phyloP scores from a whole-genome alignment of 805 yeast genomes.

The Wickerhamiella dianesei region DNA sequence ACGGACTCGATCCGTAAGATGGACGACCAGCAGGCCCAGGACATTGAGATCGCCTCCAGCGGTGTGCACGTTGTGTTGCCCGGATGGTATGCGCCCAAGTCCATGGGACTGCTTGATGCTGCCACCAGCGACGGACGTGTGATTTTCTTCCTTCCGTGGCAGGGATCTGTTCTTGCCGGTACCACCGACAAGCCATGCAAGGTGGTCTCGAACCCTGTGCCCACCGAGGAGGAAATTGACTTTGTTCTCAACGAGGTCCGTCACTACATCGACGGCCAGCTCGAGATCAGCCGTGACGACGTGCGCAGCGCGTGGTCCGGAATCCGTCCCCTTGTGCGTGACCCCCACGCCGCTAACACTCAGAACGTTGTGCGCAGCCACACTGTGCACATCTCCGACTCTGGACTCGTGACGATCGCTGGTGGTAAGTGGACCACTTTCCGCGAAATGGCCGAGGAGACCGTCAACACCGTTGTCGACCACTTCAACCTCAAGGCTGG shows the following conservation, averaged over 20 bases:
- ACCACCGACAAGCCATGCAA: slow-evolving; percentile 76
- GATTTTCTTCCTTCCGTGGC: slow-evolving; percentile 96
- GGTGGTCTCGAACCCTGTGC: slow-evolving; percentile 44
- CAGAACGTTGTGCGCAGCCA: slow-evolving; percentile 89
- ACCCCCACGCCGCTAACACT: slow-evolving; percentile 47
- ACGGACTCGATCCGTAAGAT: slow-evolving; percentile 73
- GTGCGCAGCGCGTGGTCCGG: slow-evolving; percentile 96
- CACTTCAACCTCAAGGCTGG: slow-evolving; percentile 22
- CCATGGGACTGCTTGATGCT: slow-evolving; percentile 82
- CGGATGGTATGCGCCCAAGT: slow-evolving; percentile 77
- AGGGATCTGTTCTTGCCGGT: slow-evolving; percentile 90
- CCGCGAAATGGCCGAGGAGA: slow-evolving; percentile 95
- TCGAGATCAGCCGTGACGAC: slow-evolving; percentile 80
- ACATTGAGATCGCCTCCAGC: slow-evolving; percentile 84
- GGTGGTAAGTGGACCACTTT: slow-evolving; percentile 99
- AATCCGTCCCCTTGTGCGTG: slow-evolving; percentile 85
- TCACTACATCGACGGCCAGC: slow-evolving; percentile 59
- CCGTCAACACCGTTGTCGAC: slow-evolving; percentile 59
- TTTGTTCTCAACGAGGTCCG: slow-evolving; percentile 79
- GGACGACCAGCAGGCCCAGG: slow-evolving; percentile 49
- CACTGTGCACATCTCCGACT: slow-evolving; percentile 53
- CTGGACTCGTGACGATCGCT: slow-evolving; percentile 74
- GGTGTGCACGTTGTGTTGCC: slow-evolving; percentile 92
- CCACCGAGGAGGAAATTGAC: slow-evolving; percentile 76
- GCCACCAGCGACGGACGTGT: slow-evolving; percentile 91